Evolutionary conservation across 805 yeast species (phyloP), one percentile per base, ranked within the genome.

Genomic region (Candida silvicultrix): DNA sequence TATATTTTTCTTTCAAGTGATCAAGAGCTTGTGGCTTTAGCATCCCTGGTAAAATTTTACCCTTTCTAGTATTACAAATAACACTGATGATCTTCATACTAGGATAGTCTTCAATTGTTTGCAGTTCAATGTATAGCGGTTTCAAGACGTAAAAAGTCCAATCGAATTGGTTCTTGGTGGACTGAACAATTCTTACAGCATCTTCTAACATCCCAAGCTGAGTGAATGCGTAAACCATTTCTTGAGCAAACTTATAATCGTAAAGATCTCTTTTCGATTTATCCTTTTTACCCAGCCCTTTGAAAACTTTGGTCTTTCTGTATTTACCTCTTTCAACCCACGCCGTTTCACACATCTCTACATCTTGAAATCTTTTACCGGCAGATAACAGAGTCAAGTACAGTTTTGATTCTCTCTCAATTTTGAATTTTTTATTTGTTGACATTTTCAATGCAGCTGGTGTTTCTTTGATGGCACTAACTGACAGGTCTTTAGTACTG

Each of bases 251-350:
- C 47, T 67, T 71, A 60, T 80, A 80, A 57, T 84, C 92, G 4
- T 70, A 62, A 4, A 61, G 57, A 38, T 74, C 73, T 52, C 31
- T 28, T 28, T 10, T 28, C 14, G 31, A 28, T 28, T 75, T 78
- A 25, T 54, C 59, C 0, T 46, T 44, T 10, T 65, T 54, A 1
- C 68, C 42, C 16, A 79, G 57, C 0, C 46, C 34, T 43, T 70
- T 75, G 68, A 85, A 89, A 3, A 53, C 51, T 0, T 41, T 21
- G 0, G 85, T 71, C 48, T 77, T 78, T 43, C 97, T 70, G 65
- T 74, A 89, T 20, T 60, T 49, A 2, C 97, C 97, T 56, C 97
- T 76, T 56, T 86, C 95, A 2, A 66, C 63, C 95, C 96, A 89
- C 1, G 86, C 69, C 22, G 65, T 62, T 46, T 79, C 80, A 4